Evolutionary conservation across 2,329 filamentous ascomycete genomes (phyloP).

Genomic region (Tolypocladium pustulatum): DNA sequence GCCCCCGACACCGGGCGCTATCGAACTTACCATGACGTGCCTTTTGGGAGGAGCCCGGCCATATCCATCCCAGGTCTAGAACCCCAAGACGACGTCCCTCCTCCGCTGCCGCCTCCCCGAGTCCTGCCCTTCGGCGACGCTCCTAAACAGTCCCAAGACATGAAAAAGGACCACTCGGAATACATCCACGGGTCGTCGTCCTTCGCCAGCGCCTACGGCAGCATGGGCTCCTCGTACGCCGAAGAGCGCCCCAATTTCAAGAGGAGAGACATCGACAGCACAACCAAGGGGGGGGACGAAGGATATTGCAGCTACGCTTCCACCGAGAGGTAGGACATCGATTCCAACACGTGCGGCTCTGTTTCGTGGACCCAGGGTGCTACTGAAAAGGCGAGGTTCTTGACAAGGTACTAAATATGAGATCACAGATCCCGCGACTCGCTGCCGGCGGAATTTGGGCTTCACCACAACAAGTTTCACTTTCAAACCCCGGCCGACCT

Average conservation of each 20-base stretch:
- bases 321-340: slow-evolving; percentile 21
- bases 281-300: slow-evolving; percentile 26
- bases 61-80: slow-evolving; percentile 32
- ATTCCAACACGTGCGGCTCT: background rate
- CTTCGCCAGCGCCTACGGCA: slow-evolving; percentile 29
- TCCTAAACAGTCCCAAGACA: slow-evolving; percentile 17
- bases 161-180: slow-evolving; percentile 17
- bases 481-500: slow-evolving; percentile 35
- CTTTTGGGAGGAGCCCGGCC: slow-evolving; percentile 23
- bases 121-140: slow-evolving; percentile 24
- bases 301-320: slow-evolving; percentile 33
- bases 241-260: slow-evolving; percentile 24
- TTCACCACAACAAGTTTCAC: slow-evolving; percentile 38
- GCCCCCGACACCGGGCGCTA: slow-evolving; percentile 18
- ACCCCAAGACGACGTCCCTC: slow-evolving; percentile 24
- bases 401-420: slow-evolving; percentile 1
- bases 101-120: slow-evolving; percentile 35
- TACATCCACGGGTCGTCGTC: slow-evolving; percentile 16
- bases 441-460: slow-evolving; percentile 29
- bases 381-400: background rate
- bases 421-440: slow-evolving; percentile 30
- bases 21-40: slow-evolving; percentile 18
- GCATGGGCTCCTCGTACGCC: slow-evolving; percentile 21
- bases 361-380: background rate
- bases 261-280: slow-evolving; percentile 17